A percentile compares a stretch with the other conserved stretches of the same genome.
These are phyloP conservation scores for Periconia sp. DNA, from an alignment of 2,329 filamentous ascomycete genomes.

Conservation along the genomic window DNA sequence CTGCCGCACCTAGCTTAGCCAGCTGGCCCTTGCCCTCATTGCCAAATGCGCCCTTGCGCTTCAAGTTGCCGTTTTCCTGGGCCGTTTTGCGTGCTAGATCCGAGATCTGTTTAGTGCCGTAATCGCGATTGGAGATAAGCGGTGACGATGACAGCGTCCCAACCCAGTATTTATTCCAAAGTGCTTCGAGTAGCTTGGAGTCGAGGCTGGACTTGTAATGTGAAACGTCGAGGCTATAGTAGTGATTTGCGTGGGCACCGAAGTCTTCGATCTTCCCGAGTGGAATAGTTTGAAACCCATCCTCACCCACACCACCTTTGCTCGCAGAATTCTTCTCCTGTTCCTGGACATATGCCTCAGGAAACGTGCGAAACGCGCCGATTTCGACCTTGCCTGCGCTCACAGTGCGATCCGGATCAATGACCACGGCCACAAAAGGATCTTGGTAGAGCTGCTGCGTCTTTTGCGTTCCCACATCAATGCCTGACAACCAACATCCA, in stretches of 20 bases:
- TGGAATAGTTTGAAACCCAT: constrained; percentile 79
- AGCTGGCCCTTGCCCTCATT: constrained; percentile 50
- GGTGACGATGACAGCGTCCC: constrained; percentile 92
- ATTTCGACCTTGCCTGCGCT: constrained; percentile 96
- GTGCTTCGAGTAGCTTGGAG: constrained; percentile 79
- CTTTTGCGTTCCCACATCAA: constrained; percentile 88
- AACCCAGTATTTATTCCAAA: constrained; percentile 99
- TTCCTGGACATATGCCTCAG: constrained; percentile 65
- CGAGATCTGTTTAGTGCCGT: constrained; percentile 87
- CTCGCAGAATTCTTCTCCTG: constrained; percentile 48
- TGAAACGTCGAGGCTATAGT: constrained; percentile 89
- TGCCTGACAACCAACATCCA: constrained; percentile 96
- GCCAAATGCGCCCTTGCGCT: constrained; percentile 30
- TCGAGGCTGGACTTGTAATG: constrained; percentile 96
- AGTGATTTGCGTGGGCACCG: constrained; percentile 86
- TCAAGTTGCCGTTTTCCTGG: constrained; percentile 61
- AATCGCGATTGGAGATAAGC: constrained; percentile 90
- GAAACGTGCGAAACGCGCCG: constrained; percentile 92
- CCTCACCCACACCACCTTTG: constrained; percentile 52
- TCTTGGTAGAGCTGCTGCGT: constrained; percentile 86
- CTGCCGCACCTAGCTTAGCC: constrained; percentile 66
- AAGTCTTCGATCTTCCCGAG: constrained; percentile 96
- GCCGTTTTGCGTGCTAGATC: constrained; percentile 85
- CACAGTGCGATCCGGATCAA: constrained; percentile 91
- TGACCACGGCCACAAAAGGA: constrained; percentile 93